Percentiles rank a stretch among this genome's conserved stretches.
Conservation (phyloP, 495 filamentous ascomycete species). For the Sporormia fimetaria region DNA sequence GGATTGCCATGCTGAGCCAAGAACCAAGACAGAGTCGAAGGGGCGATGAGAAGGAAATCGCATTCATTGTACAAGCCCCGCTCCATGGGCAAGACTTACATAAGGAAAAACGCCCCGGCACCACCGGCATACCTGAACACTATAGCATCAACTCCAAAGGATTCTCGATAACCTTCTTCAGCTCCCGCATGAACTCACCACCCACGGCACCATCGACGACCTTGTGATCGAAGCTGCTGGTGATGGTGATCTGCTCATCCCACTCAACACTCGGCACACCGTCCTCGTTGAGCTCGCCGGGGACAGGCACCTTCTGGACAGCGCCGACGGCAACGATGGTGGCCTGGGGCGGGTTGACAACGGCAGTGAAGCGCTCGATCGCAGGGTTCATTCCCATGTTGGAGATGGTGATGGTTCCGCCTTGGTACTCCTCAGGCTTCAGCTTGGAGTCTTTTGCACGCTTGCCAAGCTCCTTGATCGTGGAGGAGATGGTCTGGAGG, state of each 20-base stretch:
- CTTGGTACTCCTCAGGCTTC: conserved; percentile 98
- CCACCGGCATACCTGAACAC: conserved; percentile 1
- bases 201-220: conserved; percentile 89
- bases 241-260: conserved; percentile 94
- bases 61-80: conserved; percentile 18
- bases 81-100: conserved; percentile 9
- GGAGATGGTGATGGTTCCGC: conserved; percentile 96
- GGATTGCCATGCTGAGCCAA: no score
- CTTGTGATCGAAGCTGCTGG: conserved; percentile 95
- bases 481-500: conserved; percentile 70
- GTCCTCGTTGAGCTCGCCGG: conserved; percentile 74
- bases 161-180: conserved; percentile 97
- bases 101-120: not conserved
- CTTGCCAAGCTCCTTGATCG: conserved; percentile 92
- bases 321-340: conserved; percentile 92
- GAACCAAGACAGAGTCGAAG: conserved; percentile 1
- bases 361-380: conserved; percentile 94
- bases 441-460: conserved; percentile 94
- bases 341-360: conserved; percentile 98
- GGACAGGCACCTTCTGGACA: conserved; percentile 85
- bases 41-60: conserved; percentile 3
- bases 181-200: conserved; percentile 90
- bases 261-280: conserved; percentile 58
- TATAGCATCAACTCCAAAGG: conserved; percentile 88
- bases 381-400: conserved; percentile 99